Conservation (phyloP, 768 basidiomycete genomes). For the Mycena alexandri region DNA sequence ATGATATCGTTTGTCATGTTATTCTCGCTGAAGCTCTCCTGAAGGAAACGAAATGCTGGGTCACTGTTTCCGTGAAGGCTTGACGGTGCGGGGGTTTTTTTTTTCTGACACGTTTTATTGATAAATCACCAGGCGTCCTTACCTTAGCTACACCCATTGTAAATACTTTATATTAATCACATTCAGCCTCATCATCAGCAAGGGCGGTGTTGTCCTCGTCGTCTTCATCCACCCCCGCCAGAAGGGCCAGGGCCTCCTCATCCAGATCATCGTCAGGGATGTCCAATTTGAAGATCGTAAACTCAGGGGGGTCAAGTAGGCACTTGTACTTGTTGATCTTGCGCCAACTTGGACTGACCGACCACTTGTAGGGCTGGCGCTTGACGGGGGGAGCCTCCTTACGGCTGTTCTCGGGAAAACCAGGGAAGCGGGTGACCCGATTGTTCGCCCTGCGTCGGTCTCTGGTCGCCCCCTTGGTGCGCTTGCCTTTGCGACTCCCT, state of each 20-base stretch:
- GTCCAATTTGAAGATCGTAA: background rate
- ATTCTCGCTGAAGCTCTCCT: background rate
- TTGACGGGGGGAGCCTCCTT: background rate
- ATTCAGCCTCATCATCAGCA: too few species aligned
- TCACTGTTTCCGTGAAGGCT: background rate
- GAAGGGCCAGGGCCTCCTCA: background rate
- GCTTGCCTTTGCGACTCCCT: too few species aligned
- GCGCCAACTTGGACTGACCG: background rate
- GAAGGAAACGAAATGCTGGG: background rate
- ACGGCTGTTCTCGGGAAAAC: too few species aligned
- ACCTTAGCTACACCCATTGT: background rate
- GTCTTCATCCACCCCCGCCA: background rate
- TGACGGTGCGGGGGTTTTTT: background rate
- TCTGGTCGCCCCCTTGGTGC: too few species aligned
- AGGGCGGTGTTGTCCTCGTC: too few species aligned
- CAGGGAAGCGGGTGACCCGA: background rate
- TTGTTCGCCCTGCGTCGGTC: background rate
- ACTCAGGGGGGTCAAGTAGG: background rate
- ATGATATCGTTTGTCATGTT: background rate
- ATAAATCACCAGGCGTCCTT: background rate
- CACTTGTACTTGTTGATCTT: background rate
- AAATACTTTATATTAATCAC: too few species aligned
- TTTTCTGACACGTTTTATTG: constrained; percentile 1
- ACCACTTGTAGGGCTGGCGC: background rate
- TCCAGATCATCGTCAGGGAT: background rate